Evolutionary conservation across 2,329 filamentous ascomycete genomes (phyloP), one percentile per base, ranked within the genome.

Genomic region (Neurospora crassa): DNA sequence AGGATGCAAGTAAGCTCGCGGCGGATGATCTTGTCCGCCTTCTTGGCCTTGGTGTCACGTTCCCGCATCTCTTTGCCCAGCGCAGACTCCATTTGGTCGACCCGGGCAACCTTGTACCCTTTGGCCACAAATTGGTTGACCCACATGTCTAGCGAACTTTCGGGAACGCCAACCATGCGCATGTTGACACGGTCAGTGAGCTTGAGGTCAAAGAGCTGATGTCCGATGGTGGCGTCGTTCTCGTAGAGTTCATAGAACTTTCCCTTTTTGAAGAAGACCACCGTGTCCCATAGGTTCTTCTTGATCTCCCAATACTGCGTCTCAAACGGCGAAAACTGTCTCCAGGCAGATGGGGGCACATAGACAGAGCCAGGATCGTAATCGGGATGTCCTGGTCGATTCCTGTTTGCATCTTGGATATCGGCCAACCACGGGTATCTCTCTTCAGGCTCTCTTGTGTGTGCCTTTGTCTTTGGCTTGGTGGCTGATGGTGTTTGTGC

Each of bases 281-380:
- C 91, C 0, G 94, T 97, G 75, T 97, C 94, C 92, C 93, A 98
- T 75, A 96, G 92, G 76, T 97, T 97, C 80, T 94, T 92, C 83
- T 99, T 99, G 81, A 99, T 98, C 78, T 97, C 93, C 96, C 96
- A 99, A 80, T 99, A 99, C 79, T 99, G 96, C 80, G 94, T 96
- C 81, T 99, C 96, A 75, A 99, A 99, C 0, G 95, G 88, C 0
- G 94, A 96, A 79, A 99, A 97, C 37, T 92, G 90, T 40, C 83
- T 82, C 90, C 91, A 97, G 0, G 93, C 93, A 42, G 85, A 79
- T 0, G 93, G 92, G 0, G 96, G 96, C 42, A 99, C 91, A 80
- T 91, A 97, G n/a, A 99, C 87, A 0, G 94, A 96, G 24, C 93
- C 88, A 10, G 93, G 93, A 77, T 99, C 94, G 76, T 95, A 97